Evolutionary conservation across 192 early-diverging fungal species (phyloP).

Genomic region (Powellomyces hirtus): DNA sequence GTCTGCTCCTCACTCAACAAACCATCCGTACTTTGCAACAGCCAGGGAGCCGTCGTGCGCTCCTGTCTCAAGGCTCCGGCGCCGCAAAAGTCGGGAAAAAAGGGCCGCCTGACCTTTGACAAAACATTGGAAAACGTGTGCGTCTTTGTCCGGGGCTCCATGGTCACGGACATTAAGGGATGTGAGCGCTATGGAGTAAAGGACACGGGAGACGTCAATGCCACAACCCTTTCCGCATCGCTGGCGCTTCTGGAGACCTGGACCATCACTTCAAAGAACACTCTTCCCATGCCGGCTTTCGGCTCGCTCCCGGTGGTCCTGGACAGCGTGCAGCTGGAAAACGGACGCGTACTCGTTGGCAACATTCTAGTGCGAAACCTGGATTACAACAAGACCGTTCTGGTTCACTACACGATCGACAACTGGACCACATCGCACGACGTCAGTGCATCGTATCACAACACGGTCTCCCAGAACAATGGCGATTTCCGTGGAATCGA

Average conservation of each 20-base stretch:
- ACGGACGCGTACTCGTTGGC: constrained; percentile 59
- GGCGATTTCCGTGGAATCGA: constrained; percentile 56
- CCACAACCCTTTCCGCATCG: constrained; percentile 12
- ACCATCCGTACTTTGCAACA: no score
- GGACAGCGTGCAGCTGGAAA: constrained; percentile 51
- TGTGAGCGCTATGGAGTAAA: constrained; percentile 17
- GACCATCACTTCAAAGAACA: constrained; percentile 8
- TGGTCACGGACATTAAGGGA: constrained; percentile 9
- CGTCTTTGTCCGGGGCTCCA: no score
- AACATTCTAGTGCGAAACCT: constrained; percentile 79
- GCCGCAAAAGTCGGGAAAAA: no score
- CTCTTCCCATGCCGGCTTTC: constrained; percentile 40
- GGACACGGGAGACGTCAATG: constrained; percentile 28
- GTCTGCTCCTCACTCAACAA: no score
- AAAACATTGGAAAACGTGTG: no score
- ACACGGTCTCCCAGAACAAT: constrained; percentile 43
- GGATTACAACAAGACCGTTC: constrained; percentile 78
- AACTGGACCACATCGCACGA: constrained; percentile 76
- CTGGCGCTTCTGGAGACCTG: constrained; percentile 19
- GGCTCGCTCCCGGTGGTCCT: constrained; percentile 52
- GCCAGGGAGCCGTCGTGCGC: no score
- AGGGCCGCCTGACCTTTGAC: no score
- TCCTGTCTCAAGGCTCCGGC: no score
- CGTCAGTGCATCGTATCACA: constrained; percentile 58
- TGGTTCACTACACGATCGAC: constrained; percentile 79